These are phyloP conservation scores for Teratosphaeriaceae sp. DNA, from an alignment of 2,329 filamentous ascomycete species.

Conservation along the genomic window DNA sequence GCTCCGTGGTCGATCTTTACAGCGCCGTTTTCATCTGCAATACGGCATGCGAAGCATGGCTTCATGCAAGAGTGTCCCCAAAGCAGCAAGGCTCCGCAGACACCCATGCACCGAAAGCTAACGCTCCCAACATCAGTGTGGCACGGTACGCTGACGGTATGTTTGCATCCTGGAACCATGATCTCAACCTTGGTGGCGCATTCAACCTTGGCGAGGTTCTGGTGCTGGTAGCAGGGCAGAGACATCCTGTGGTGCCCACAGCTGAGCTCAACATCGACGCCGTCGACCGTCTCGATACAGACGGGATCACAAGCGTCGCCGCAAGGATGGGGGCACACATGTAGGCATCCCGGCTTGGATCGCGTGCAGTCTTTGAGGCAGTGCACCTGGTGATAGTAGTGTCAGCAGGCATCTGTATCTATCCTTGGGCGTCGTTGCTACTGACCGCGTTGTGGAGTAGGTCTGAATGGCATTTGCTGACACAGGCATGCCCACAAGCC, in stretches of 20 bases:
- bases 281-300: conserved; percentile 28
- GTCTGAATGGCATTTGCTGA: conserved; percentile 40
- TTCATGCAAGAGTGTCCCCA: conserved; percentile 61
- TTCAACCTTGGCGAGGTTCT: conserved; percentile 39
- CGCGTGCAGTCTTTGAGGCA: conserved; percentile 38
- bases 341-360: conserved; percentile 32
- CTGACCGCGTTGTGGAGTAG: conserved; percentile 34
- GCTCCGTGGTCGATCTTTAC: conserved; percentile 36
- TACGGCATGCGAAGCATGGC: conserved; percentile 45
- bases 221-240: conserved; percentile 27
- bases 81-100: conserved; percentile 40
- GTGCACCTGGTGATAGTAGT: no score
- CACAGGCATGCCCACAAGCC: conserved; percentile 41
- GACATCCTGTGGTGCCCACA: conserved; percentile 22
- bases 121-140: conserved; percentile 36
- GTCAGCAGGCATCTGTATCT: no score
- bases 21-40: conserved; percentile 25
- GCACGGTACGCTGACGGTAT: conserved; percentile 48
- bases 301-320: conserved; percentile 34
- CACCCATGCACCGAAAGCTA: conserved; percentile 41
- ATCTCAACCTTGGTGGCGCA: conserved; percentile 46
- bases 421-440: no score
- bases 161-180: conserved; percentile 49
- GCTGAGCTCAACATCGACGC: conserved; percentile 23
- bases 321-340: conserved; percentile 36